Base-by-base conservation (phyloP, 192 early-diverging fungal genomes). In the Oehlia diaphana region DNA sequence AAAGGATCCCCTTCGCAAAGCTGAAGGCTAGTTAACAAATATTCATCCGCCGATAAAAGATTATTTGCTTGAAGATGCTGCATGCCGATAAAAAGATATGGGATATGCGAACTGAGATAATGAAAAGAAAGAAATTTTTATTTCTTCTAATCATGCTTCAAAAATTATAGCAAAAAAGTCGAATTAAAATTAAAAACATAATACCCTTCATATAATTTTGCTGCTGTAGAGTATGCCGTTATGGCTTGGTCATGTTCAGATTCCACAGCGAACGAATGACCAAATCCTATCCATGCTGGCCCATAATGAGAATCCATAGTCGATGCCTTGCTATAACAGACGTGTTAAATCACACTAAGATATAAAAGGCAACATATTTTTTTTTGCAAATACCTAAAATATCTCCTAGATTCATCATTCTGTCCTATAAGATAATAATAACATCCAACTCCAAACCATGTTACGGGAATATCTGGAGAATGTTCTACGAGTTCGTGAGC, bases 381-480 rank as follows among this genome's bases (percentile, higher is more conserved):
- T n/a, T 50, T 28, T 39, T 50, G 44, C 12, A 72, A 16, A 2
- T 49, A 72, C 71, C 21, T 72, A 72, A 72, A 76, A 64, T 76
- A 76, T 26, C 58, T 76, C 72, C 92, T 76, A 0, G 95, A 92
- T 47, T 93, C 93, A 2, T 82, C 69, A 68, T 90, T 84, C 26
- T 92, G 86, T 26, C 86, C 81, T 42, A 89, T 89, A 49, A 87
- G 76, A 31, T 88, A 89, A 66, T 96, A 92, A 80, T 96, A 96
- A 9, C 88, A 85, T n/a, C 93, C 95, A 4, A 96, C 92, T 1
- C 91, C 91, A 79, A 88, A 93, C 93, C 94, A 96, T 3, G 93
- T 84, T 0, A 92, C 84, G 0, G 89, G 82, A 3, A 81, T 74
- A 64, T 89, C 86, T 14, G 94, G 90, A 31, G 87, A 89, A 10